These are phyloP conservation scores for Ceratobasidium sp. DNA, from an alignment of 1,284 basidiomycete genomes.

Conservation along the genomic window DNA sequence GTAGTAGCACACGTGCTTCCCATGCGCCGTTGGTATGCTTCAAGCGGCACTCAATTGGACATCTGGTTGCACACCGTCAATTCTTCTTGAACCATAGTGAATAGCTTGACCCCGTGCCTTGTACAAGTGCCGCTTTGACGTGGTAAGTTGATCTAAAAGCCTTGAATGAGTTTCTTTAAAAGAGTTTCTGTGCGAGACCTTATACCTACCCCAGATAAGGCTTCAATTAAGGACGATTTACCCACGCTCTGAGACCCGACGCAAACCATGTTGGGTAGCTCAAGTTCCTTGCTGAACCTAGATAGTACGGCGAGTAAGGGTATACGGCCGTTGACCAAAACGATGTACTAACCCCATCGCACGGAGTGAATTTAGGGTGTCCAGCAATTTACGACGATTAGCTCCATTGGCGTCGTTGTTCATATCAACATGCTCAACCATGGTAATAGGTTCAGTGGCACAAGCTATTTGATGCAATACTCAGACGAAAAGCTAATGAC, in stretches of 20 bases:
- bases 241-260: constrained; percentile 73
- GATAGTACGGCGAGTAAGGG: too few relatives aligned
- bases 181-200: background rate
- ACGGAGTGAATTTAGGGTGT: too few relatives aligned
- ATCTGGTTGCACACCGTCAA: constrained; percentile 34
- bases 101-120: constrained; percentile 36
- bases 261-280: constrained; percentile 68
- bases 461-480: too few relatives aligned
- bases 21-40: constrained; percentile 48
- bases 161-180: background rate
- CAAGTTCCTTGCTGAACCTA: constrained; percentile 61
- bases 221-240: constrained; percentile 67
- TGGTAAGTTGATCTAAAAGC: constrained; percentile 49
- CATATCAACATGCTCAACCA: too few relatives aligned
- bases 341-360: too few relatives aligned
- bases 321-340: too few relatives aligned
- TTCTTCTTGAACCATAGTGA: background rate
- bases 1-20: constrained; percentile 51
- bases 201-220: constrained; percentile 53
- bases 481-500: too few relatives aligned
- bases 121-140: constrained; percentile 51
- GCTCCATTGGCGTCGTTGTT: too few relatives aligned
- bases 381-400: too few relatives aligned
- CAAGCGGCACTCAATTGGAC: constrained; percentile 50
- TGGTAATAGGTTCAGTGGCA: too few relatives aligned